Evolutionary conservation across 1,284 basidiomycete genomes (phyloP).

Genomic region (Coriolopsis trogii): DNA sequence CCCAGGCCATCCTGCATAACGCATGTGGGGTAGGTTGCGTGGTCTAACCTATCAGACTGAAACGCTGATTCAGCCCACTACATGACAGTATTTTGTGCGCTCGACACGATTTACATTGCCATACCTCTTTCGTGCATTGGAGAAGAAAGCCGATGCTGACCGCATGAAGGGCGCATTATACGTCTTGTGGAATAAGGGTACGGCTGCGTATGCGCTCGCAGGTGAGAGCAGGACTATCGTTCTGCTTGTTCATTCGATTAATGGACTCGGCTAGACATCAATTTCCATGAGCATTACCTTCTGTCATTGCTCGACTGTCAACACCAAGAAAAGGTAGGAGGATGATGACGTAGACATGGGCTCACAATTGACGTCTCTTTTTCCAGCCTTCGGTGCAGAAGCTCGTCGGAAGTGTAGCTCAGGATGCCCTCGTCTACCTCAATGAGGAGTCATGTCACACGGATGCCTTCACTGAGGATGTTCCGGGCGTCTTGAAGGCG

Average conservation of each 20-base stretch:
- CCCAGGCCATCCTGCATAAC: slow-evolving; percentile 73
- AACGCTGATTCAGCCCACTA: slow-evolving; percentile 11
- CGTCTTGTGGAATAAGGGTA: slow-evolving; percentile 80
- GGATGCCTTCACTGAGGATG: slow-evolving; percentile 55
- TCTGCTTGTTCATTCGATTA: not conserved
- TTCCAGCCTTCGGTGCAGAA: slow-evolving; percentile 88
- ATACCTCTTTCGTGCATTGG: slow-evolving; percentile 71
- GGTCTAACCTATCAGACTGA: not conserved
- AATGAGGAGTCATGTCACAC: slow-evolving; percentile 66
- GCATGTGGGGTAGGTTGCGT: slow-evolving; percentile 59
- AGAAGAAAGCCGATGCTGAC: slow-evolving; percentile 85
- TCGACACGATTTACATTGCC: slow-evolving; percentile 78
- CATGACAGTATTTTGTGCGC: slow-evolving; percentile 82
- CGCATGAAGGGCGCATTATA: slow-evolving; percentile 96
- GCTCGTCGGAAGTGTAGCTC: slow-evolving; percentile 72
- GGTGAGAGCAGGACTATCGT: slow-evolving; percentile 42
- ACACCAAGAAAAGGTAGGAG: slow-evolving; percentile 85
- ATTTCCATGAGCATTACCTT: slow-evolving; percentile 69
- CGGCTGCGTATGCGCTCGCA: slow-evolving; percentile 66
- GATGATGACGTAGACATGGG: not conserved
- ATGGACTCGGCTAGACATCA: slow-evolving; percentile 52
- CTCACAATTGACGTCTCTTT: slow-evolving; percentile 7
- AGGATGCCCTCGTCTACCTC: slow-evolving; percentile 64
- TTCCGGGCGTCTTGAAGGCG: slow-evolving; percentile 47
- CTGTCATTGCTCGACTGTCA: slow-evolving; percentile 82